Percentiles rank a stretch among this genome's conserved stretches.
phyloP scores from a whole-genome alignment of 495 filamentous ascomycete genomes.

The Daldinia caldariorum region DNA sequence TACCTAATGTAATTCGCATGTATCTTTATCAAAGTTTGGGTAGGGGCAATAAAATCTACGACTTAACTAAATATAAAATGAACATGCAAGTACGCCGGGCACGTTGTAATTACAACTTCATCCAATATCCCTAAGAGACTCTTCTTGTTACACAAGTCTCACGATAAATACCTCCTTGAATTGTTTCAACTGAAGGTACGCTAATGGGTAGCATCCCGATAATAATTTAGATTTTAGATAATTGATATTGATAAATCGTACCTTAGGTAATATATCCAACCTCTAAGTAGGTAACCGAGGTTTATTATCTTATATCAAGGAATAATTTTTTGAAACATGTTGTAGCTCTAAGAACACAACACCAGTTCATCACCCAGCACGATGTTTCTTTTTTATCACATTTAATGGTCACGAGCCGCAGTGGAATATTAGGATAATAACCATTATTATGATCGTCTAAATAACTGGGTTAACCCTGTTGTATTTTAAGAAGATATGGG shows the following conservation, averaged over 20 bases:
- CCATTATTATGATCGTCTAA: background rate
- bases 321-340: background rate
- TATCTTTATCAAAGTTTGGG: slow-evolving; percentile 20
- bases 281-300: no score
- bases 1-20: slow-evolving; percentile 4
- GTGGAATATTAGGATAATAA: background rate
- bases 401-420: background rate
- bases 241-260: no score
- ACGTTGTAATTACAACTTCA: background rate
- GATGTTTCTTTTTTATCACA: background rate
- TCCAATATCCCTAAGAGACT: background rate
- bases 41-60: no score
- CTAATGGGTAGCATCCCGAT: no score
- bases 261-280: no score
- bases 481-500: background rate
- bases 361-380: background rate
- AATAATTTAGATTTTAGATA: no score
- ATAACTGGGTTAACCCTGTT: background rate
- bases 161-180: background rate
- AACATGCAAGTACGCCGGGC: background rate
- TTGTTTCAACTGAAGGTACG: no score
- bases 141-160: background rate
- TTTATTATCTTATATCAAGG: no score
- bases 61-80: background rate
- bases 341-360: background rate